These are phyloP conservation scores for Phytophthora hibernalis DNA, from an alignment of 352 stramenopile genomes.

Conservation along the genomic window DNA sequence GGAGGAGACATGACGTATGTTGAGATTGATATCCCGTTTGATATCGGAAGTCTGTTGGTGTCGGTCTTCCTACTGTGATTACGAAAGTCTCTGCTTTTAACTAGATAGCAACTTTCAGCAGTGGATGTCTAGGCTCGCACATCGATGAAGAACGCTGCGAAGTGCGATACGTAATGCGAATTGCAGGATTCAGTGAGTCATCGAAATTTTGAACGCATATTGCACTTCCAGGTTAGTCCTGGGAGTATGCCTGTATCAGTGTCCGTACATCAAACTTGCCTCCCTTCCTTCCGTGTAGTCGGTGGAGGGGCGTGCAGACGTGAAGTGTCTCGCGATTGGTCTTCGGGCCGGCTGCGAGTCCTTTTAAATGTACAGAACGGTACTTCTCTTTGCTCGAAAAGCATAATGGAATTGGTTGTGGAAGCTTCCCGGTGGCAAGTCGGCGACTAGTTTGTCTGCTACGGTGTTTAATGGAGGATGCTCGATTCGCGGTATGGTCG, in stretches of 20 bases:
- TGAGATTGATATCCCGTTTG: slow-evolving; percentile 64
- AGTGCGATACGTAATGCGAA: slow-evolving; percentile 92
- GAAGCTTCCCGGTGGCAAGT: too few relatives aligned
- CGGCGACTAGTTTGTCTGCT: too few relatives aligned
- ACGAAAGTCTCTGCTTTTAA: too few relatives aligned
- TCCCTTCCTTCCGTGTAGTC: slow-evolving; percentile 32
- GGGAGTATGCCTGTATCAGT: slow-evolving; percentile 80
- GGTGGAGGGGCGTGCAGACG: neutral
- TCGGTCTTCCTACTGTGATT: too few relatives aligned
- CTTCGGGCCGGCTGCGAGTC: slow-evolving; percentile 3
- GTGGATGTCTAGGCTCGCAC: too few relatives aligned
- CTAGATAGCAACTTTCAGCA: too few relatives aligned
- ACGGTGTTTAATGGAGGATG: neutral
- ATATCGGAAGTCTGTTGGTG: slow-evolving; percentile 47
- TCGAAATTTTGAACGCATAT: slow-evolving; percentile 92
- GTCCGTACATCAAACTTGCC: slow-evolving; percentile 29
- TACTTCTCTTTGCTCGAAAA: slow-evolving; percentile 18
- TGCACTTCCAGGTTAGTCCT: slow-evolving; percentile 83
- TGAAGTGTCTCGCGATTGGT: slow-evolving; percentile 1
- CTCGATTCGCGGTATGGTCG: slow-evolving; percentile 25
- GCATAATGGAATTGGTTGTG: neutral
- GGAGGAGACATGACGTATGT: slow-evolving; percentile 87
- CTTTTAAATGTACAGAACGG: slow-evolving; percentile 12
- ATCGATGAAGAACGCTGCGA: too few relatives aligned
- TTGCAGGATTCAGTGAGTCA: slow-evolving; percentile 91